Conservation (phyloP, 805 yeast genomes). For the Teunomyces kruisii region DNA sequence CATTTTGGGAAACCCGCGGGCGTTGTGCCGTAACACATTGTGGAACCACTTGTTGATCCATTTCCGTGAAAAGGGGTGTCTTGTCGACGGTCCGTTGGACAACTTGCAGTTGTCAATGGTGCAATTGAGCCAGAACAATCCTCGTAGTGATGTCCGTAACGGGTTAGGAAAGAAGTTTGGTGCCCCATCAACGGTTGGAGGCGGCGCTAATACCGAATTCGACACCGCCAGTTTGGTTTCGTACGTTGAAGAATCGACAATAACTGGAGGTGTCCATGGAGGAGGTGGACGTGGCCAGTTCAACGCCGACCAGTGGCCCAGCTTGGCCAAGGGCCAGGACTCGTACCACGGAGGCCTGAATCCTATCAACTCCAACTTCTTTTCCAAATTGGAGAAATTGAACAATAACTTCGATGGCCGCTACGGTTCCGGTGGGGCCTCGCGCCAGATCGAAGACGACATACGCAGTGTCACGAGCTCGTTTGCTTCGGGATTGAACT, state of each 20-base stretch:
- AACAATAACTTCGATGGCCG: slow-evolving; percentile 12
- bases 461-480: slow-evolving; percentile 38
- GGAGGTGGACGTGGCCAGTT: not conserved
- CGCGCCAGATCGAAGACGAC: slow-evolving; percentile 27
- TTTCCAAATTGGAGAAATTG: slow-evolving; percentile 26
- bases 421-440: slow-evolving; percentile 9
- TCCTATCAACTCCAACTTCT: slow-evolving; percentile 31
- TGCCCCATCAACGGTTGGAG: slow-evolving; percentile 10
- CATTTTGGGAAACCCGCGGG: slow-evolving; percentile 80
- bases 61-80: slow-evolving; percentile 79
- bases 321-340: slow-evolving; percentile 16
- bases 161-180: slow-evolving; percentile 9
- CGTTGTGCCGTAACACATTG: slow-evolving; percentile 64
- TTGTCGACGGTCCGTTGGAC: slow-evolving; percentile 87
- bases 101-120: slow-evolving; percentile 72
- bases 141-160: slow-evolving; percentile 4
- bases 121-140: slow-evolving; percentile 32
- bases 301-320: slow-evolving; percentile 25
- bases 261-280: not conserved
- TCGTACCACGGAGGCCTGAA: not conserved
- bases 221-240: slow-evolving; percentile 30
- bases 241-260: slow-evolving; percentile 12
- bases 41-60: slow-evolving; percentile 81
- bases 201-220: slow-evolving; percentile 17
- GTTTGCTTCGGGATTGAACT: slow-evolving; percentile 36